Evolutionary conservation across 768 basidiomycete species (phyloP).

Genomic region (Naganishia friedmannii): DNA sequence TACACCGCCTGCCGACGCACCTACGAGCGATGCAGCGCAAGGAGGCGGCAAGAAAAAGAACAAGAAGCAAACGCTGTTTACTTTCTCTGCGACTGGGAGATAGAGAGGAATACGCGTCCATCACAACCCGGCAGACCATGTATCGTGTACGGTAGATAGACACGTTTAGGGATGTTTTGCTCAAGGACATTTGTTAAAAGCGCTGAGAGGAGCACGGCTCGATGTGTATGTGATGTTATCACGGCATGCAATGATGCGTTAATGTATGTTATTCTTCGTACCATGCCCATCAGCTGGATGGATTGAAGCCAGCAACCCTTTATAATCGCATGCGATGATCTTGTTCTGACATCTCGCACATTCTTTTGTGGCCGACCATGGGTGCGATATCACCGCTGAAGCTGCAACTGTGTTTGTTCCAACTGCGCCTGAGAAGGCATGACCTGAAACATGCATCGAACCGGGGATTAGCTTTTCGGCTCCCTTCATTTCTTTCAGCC

Average conservation of each 20-base stretch:
- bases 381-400: background rate
- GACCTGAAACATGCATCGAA: background rate
- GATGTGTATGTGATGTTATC: background rate
- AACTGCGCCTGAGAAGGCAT: conserved; percentile 14
- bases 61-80: conserved; percentile 48
- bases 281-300: background rate
- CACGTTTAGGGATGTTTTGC: background rate
- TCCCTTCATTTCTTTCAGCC: too few relatives aligned
- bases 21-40: background rate
- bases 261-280: background rate
- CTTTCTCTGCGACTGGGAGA: conserved; percentile 33
- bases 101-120: background rate
- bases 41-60: conserved; percentile 50
- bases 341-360: too few relatives aligned
- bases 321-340: too few relatives aligned
- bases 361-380: too few relatives aligned
- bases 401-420: conserved; percentile 16
- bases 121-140: background rate
- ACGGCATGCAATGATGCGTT: background rate
- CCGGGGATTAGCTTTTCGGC: background rate
- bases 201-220: background rate
- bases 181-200: conserved; percentile 1
- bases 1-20: background rate
- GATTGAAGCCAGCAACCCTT: too few relatives aligned
- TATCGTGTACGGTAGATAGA: background rate